Evolutionary conservation across 2,329 filamentous ascomycete genomes (phyloP), one percentile per base, ranked within the genome.

Genomic region (Diaporthe destruens): DNA sequence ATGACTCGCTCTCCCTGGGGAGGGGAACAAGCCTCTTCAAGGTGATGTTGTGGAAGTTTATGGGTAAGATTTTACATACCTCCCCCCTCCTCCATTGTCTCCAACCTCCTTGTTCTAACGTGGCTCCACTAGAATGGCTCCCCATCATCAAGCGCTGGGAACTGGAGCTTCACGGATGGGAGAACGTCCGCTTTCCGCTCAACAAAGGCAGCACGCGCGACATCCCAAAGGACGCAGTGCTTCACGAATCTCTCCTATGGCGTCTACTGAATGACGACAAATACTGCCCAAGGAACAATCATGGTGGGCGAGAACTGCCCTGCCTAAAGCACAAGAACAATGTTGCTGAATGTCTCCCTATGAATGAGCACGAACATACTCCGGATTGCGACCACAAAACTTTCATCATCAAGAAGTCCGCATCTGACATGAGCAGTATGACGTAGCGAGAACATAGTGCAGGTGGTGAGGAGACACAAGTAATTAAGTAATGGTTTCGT

Each of bases 161-260:
- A 8, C 49, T 69, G 4, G 66, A 69, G 18, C 16, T 42, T 1
- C 56, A 49, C 2, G 68, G 54, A 18, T 71, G 68, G 68, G 57
- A 25, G 39, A 71, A 65, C 18, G 25, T 51, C 16, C 68, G 54
- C 11, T 71, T 71, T 18, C 68, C 54, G 3, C 57, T 71, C 20
- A 61, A 61, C 68, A 71, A 49, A 3, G 68, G 54, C 56, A 57
- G 23, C 2, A 71, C 54, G 29, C 68, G 57, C n/a, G 68, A 71
- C 23, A 71, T 71, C 18, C 57, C 54, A 12, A 65, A 63, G 44
- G 68, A 71, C 2, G 66, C 66, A 9, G 44, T 65, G 3, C 61
- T 65, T 4, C 61, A 65, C 1, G 61, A 65, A 14, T 65, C 61
- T 36, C 44, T 51, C 12, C 61, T 65, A 11, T 65, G 61, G 61